Percentiles rank a stretch among this genome's conserved stretches.
Conservation (phyloP, 108 stramenopile species). For the Cyclostephanos tholiformis region DNA sequence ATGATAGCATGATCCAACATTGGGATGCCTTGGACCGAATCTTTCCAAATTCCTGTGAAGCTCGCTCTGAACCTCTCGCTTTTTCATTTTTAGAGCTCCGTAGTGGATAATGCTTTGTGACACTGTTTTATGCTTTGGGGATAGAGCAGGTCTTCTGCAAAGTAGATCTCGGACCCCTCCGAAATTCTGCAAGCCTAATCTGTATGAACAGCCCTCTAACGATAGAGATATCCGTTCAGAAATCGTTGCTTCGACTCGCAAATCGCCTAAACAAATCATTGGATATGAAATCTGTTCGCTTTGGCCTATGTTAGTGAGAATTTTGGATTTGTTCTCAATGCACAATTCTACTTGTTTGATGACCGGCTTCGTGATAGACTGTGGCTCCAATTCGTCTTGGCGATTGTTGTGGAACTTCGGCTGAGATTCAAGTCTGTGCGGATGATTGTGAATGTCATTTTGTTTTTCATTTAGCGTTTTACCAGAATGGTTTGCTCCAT, state of each 20-base stretch:
- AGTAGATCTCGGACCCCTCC: slow-evolving; percentile 17
- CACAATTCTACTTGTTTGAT: background rate
- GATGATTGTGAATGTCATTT: background rate
- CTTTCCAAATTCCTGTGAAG: slow-evolving; percentile 30
- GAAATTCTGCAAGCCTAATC: slow-evolving; percentile 4
- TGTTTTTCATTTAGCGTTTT: background rate
- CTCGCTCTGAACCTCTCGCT: slow-evolving; percentile 36
- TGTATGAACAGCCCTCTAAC: slow-evolving; percentile 23
- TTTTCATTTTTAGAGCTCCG: slow-evolving; percentile 27
- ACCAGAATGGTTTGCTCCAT: background rate
- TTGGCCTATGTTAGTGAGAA: background rate
- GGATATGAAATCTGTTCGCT: slow-evolving; percentile 34
- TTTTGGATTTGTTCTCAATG: background rate
- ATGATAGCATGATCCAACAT: slow-evolving; percentile 40
- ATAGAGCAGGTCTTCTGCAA: slow-evolving; percentile 18
- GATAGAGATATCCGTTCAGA: slow-evolving; percentile 33
- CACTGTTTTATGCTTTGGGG: slow-evolving; percentile 15
- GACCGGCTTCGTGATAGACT: background rate
- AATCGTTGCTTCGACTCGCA: slow-evolving; percentile 29
- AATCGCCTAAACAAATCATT: slow-evolving; percentile 41
- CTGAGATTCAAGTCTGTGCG: background rate
- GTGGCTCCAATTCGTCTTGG: background rate
- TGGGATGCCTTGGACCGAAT: slow-evolving; percentile 40
- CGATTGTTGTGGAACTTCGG: background rate
- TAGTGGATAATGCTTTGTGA: slow-evolving; percentile 35